A percentile compares a stretch with the other conserved stretches of the same genome.
phyloP scores from a whole-genome alignment of 2,329 filamentous ascomycete species.

The Sporothrix brunneoviolacea region DNA sequence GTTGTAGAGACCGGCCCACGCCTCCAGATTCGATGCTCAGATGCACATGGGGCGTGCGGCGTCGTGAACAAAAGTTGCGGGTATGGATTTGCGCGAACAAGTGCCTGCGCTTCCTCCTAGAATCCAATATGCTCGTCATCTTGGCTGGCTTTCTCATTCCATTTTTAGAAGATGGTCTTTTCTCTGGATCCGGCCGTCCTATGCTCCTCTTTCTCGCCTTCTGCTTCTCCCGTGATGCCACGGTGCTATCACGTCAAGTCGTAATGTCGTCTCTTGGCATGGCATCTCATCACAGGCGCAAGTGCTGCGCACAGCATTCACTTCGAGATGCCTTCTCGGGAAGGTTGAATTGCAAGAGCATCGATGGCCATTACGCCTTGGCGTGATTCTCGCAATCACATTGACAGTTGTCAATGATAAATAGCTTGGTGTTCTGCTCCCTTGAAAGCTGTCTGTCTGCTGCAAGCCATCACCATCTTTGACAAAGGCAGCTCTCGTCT shows the following conservation, averaged over 20 bases:
- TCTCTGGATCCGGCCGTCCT: neutral
- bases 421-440: neutral
- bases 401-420: neutral
- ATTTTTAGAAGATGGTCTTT: neutral
- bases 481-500: too few species aligned
- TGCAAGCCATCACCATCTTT: neutral
- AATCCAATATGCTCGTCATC: too few species aligned
- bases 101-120: too few species aligned
- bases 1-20: too few species aligned
- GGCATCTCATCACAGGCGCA: neutral
- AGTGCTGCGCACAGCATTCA: too few species aligned
- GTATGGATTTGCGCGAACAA: too few species aligned
- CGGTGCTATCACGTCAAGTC: neutral
- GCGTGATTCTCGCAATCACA: neutral
- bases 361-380: neutral
- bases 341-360: constrained; percentile 1
- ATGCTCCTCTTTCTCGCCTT: neutral
- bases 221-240: neutral
- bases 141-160: neutral
- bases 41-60: too few species aligned
- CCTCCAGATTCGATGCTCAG: too few species aligned
- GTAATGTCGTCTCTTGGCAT: neutral
- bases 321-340: constrained; percentile 10
- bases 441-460: too few species aligned
- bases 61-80: too few species aligned